Base-by-base conservation (phyloP, 768 basidiomycete genomes). In the Mycena galopus region DNA sequence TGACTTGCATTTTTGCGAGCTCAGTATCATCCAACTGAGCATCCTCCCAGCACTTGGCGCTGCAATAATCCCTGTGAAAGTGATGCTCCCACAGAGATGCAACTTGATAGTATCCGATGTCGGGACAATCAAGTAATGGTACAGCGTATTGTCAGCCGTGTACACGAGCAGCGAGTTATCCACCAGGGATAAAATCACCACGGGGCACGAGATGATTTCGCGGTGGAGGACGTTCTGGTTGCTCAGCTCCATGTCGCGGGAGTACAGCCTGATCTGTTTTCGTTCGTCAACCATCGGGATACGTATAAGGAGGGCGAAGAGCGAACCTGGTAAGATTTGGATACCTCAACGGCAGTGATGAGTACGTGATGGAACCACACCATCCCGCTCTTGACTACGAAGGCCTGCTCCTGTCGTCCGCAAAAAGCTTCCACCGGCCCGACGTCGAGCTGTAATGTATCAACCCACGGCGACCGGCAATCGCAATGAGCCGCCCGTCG, bases 311-410 rank as follows among this genome's bases (percentile, higher is more conserved):
- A 68, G 47, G 39, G 35, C 47, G 44, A 35, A n/a, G 70, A 11
- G 73, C 84, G 23, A 53, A 92, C 95, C 88, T 94, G 93, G 80
- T 93, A 91, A 10, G 92, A 90, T 78, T 91, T 93, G 17, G 91
- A 88, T 19, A 91, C 87, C 78, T 98, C 97, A 25, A 96, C 92
- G 2, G 96, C 96, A 39, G 91, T 96, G 69, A 99, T 90, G 64
- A 99, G 86, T 12, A 98, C 94, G 79, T 97, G 96, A 73, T 97
- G 94, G 80, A 98, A 99, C 98, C 98, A 99, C n/a, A 97, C 80
- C 76, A 99, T 79, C 4, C 98, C 98, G 10, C 98, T 98, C 79
- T 92, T 90, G 19, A 99, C 96, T 8, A 86, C 78, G 77, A 99
- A 96, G 8, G 91, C 91, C 75, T 94, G 91, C 79, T 98, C 97